phyloP scores from a whole-genome alignment of 306 rosid genomes.

The Morella rubra region DNA sequence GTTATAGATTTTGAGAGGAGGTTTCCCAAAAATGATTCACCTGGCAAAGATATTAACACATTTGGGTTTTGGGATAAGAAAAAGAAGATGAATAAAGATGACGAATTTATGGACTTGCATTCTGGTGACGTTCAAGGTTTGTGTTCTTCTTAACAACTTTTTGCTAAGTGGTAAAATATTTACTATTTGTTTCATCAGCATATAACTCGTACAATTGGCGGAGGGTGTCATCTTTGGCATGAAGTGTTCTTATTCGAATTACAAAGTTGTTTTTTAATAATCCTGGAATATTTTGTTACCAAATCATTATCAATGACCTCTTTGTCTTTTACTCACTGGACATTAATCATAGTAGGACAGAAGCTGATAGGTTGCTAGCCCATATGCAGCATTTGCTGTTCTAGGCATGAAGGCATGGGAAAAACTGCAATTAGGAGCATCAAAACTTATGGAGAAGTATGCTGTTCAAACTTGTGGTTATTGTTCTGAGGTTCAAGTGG shows the following conservation, averaged over 20 bases:
- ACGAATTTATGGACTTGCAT: constrained; percentile 29
- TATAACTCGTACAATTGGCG: background rate
- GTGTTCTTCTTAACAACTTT: constrained; percentile 10
- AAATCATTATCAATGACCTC: background rate
- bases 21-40: constrained; percentile 46
- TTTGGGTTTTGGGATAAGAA: constrained; percentile 51
- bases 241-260: background rate
- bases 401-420: constrained; percentile 70
- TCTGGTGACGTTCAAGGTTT: constrained; percentile 51
- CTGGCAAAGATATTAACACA: constrained; percentile 45
- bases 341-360: background rate
- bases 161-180: background rate
- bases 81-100: constrained; percentile 23
- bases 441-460: constrained; percentile 58
- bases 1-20: constrained; percentile 64
- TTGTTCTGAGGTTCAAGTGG: constrained; percentile 77
- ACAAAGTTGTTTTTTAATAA: background rate
- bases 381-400: constrained; percentile 46
- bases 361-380: background rate
- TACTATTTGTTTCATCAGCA: background rate
- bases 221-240: background rate
- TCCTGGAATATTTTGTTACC: background rate
- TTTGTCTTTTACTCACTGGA: background rate
- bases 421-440: constrained; percentile 49
- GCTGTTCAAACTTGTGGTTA: constrained; percentile 71